Evolutionary conservation across 148 eudicot species (phyloP).

Genomic region (Camellia lanceoleosa): DNA sequence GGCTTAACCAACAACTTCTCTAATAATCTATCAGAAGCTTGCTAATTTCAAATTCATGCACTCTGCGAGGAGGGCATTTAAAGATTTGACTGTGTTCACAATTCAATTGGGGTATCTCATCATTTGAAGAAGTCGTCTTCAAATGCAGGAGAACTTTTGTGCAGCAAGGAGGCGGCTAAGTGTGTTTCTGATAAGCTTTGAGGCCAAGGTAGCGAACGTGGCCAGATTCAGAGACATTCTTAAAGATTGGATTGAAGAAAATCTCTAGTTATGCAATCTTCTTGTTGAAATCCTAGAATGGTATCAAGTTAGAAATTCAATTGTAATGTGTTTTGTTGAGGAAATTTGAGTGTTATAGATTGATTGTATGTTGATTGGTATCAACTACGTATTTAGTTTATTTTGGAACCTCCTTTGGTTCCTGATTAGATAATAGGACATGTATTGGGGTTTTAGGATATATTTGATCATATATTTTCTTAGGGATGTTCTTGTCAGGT

Average conservation of each 20-base stretch:
- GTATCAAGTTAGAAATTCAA: no score
- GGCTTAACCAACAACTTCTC: constrained; percentile 40
- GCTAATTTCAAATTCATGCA: constrained; percentile 38
- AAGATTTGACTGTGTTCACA: constrained; percentile 46
- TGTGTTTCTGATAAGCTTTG: constrained; percentile 22
- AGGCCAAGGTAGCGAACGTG: constrained; percentile 20
- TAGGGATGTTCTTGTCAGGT: no score
- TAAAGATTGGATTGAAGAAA: constrained; percentile 18
- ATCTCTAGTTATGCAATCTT: no score
- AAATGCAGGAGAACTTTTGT: constrained; percentile 25
- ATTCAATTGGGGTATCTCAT: constrained; percentile 55
- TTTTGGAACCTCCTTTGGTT: no score
- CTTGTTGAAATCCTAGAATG: no score
- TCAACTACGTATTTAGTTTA: no score
- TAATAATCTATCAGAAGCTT: constrained; percentile 37
- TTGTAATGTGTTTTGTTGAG: no score
- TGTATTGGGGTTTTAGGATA: no score
- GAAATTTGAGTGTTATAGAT: no score
- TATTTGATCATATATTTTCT: no score
- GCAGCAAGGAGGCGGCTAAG: constrained; percentile 38
- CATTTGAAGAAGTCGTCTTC: constrained; percentile 48
- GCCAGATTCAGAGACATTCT: constrained; percentile 18
- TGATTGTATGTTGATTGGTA: no score
- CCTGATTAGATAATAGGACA: no score
- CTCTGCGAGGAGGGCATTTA: constrained; percentile 58